Conservation (phyloP, 2,329 filamentous ascomycete genomes). For the Pseudogymnoascus sp. region DNA sequence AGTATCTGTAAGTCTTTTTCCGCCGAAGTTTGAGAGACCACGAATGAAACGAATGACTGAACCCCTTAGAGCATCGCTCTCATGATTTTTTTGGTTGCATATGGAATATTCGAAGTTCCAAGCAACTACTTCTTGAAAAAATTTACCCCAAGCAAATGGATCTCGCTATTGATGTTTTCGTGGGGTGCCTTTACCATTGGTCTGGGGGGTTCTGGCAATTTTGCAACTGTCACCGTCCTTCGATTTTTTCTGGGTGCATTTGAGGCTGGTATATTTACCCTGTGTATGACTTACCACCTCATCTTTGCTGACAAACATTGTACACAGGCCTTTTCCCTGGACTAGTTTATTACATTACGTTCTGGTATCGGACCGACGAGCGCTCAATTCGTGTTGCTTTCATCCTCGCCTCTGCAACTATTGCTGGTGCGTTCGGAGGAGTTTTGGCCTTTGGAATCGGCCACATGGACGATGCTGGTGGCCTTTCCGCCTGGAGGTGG, state of each 20-base stretch:
- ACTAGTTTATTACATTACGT: conserved; percentile 26
- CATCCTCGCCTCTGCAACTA: conserved; percentile 24
- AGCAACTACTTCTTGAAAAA: conserved; percentile 43
- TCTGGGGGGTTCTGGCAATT: conserved; percentile 28
- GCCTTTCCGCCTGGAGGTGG: conserved; percentile 25
- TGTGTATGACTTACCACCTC: conserved; percentile 35
- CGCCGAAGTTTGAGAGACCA: too few relatives aligned
- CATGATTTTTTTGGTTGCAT: conserved; percentile 41
- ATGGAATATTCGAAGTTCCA: conserved; percentile 41
- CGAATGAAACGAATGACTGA: background rate
- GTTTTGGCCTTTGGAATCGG: conserved; percentile 24
- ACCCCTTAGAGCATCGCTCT: conserved; percentile 29
- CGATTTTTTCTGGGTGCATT: conserved; percentile 42
- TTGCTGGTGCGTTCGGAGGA: conserved; percentile 24
- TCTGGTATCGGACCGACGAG: conserved; percentile 25
- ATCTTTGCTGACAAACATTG: conserved; percentile 45
- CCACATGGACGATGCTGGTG: conserved; percentile 21
- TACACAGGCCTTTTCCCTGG: conserved; percentile 41
- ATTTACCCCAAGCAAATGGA: conserved; percentile 35
- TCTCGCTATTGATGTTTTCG: too few relatives aligned
- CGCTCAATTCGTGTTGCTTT: conserved; percentile 25
- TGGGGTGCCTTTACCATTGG: too few relatives aligned
- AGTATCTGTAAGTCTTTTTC: too few relatives aligned
- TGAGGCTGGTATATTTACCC: conserved; percentile 36
- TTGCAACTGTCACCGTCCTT: conserved; percentile 35